phyloP scores from a whole-genome alignment of 495 filamentous ascomycete species.

The Diplogelasinospora grovesii region DNA sequence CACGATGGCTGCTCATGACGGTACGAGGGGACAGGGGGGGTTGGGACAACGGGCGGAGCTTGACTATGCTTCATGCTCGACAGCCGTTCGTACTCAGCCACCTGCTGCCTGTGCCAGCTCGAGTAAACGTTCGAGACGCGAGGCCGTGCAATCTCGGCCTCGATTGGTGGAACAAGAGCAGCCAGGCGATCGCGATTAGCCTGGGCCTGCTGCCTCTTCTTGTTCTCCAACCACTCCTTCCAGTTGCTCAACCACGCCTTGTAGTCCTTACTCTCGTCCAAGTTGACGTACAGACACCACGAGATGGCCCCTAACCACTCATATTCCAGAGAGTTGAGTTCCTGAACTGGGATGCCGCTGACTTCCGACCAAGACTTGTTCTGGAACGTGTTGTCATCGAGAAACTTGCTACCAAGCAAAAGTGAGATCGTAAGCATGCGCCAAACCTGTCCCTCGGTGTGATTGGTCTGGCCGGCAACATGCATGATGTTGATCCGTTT shows the following conservation, averaged over 20 bases:
- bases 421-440: conserved; percentile 85
- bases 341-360: conserved; percentile 79
- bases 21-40: conserved; percentile 37
- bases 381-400: conserved; percentile 99
- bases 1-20: conserved; percentile 44
- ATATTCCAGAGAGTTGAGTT: conserved; percentile 84
- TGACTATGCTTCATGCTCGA: conserved; percentile 37
- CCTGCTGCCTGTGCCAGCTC: conserved; percentile 47
- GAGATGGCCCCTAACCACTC: conserved; percentile 84
- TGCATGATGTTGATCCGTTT: conserved; percentile 72
- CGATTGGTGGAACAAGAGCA: conserved; percentile 58
- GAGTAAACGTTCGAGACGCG: conserved; percentile 33
- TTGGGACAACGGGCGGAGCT: conserved; percentile 37
- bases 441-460: conserved; percentile 71
- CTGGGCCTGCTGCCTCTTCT: conserved; percentile 47
- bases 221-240: conserved; percentile 67
- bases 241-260: conserved; percentile 76
- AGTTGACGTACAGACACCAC: conserved; percentile 85
- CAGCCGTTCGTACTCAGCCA: conserved; percentile 43
- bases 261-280: conserved; percentile 75
- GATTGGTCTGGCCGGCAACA: conserved; percentile 45
- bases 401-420: conserved; percentile 92
- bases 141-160: conserved; percentile 49
- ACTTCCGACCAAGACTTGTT: conserved; percentile 99
- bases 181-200: conserved; percentile 43